A percentile compares a stretch with the other conserved stretches of the same genome.
These are phyloP conservation scores for Botrytis porri DNA, from an alignment of 2,329 filamentous ascomycete genomes.

Conservation along the genomic window DNA sequence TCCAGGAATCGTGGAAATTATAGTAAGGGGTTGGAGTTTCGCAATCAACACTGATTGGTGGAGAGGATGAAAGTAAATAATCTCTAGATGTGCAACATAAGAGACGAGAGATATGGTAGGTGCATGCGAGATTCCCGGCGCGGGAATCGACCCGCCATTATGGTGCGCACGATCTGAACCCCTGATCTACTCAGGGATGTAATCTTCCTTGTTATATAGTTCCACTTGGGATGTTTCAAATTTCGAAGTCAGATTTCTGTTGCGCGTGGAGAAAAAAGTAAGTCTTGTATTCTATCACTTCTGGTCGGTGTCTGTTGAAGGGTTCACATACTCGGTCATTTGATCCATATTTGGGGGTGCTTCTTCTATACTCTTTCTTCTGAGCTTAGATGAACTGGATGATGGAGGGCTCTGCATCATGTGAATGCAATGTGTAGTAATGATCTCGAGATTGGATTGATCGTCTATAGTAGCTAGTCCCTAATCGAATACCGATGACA, in stretches of 20 bases:
- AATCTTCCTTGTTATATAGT: not conserved
- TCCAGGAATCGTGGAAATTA: not conserved
- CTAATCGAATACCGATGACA: not conserved
- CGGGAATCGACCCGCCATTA: not conserved
- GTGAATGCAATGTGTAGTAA: not conserved
- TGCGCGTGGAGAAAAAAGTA: not conserved
- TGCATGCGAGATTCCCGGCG: not conserved
- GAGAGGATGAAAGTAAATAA: not conserved
- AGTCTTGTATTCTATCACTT: not conserved
- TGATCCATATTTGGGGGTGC: not conserved
- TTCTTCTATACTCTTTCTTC: not conserved
- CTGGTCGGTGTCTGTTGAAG: not conserved
- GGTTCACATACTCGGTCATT: not conserved
- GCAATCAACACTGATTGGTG: not conserved
- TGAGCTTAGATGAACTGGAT: not conserved
- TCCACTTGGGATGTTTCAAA: not conserved
- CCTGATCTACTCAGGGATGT: not conserved
- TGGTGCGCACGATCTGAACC: not conserved
- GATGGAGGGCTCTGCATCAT: not conserved
- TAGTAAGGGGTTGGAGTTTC: not conserved
- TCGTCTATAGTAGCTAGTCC: not conserved
- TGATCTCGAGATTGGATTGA: not conserved
- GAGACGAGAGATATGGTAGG: not conserved
- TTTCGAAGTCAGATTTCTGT: not conserved
- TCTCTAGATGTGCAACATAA: not conserved